phyloP scores from a whole-genome alignment of 1,284 basidiomycete genomes.

The Caloboletus inedulis region DNA sequence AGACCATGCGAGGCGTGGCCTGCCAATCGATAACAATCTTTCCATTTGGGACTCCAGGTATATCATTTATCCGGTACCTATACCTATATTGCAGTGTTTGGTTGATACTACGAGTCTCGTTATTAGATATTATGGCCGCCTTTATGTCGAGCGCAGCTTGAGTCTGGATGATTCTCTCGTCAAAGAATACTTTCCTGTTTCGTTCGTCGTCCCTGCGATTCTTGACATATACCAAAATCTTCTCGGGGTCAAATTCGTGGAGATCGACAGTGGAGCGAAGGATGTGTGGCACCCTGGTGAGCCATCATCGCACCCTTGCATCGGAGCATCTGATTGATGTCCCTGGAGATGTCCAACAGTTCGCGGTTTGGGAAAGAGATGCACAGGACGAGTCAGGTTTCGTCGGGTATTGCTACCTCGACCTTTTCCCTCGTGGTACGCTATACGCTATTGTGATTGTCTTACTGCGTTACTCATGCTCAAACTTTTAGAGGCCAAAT shows the following conservation, averaged over 20 bases:
- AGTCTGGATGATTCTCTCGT: conserved; percentile 69
- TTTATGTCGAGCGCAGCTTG: conserved; percentile 61
- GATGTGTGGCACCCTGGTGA: conserved; percentile 68
- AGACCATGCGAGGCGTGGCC: conserved; percentile 55
- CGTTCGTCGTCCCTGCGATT: conserved; percentile 74
- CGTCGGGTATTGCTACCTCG: conserved; percentile 79
- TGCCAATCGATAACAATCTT: conserved; percentile 65
- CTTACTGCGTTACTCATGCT: background rate
- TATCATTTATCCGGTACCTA: background rate
- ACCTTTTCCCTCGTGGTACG: conserved; percentile 78
- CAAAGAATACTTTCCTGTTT: conserved; percentile 84
- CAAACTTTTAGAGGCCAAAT: conserved; percentile 59
- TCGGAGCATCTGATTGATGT: background rate
- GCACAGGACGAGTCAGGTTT: conserved; percentile 67
- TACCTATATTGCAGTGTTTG: background rate
- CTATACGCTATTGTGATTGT: background rate
- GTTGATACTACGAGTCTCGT: background rate
- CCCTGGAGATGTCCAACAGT: conserved; percentile 67
- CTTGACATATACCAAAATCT: conserved; percentile 76
- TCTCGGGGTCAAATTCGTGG: conserved; percentile 68
- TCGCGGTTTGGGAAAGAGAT: conserved; percentile 75
- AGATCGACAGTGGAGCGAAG: conserved; percentile 49
- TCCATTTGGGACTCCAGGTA: conserved; percentile 61
- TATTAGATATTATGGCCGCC: conserved; percentile 61
- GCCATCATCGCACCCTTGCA: conserved; percentile 12